Percentiles rank a stretch among this genome's conserved stretches.
phyloP scores from a whole-genome alignment of 345 rosid genomes.

The Populus simonii region DNA sequence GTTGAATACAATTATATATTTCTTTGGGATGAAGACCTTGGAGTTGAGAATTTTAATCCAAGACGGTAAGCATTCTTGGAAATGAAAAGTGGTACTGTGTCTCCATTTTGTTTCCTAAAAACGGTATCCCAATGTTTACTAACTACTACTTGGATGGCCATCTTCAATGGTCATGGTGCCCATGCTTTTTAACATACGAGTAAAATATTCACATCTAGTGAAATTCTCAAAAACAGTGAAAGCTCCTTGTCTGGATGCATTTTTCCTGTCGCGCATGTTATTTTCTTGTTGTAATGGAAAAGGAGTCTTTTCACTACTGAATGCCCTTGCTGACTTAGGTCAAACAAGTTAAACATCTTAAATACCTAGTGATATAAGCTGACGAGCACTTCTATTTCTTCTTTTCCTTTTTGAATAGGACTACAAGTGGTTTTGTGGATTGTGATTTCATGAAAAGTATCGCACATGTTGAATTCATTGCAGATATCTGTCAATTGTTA shows the following conservation, averaged over 20 bases:
- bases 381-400: not conserved
- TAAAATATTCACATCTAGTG: not conserved
- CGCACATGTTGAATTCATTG: not conserved
- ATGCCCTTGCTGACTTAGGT: not conserved
- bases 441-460: no score
- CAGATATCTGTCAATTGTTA: conserved; percentile 65
- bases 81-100: not conserved
- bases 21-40: conserved; percentile 97
- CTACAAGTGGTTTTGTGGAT: not conserved
- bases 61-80: conserved; percentile 36
- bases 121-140: not conserved
- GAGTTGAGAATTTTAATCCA: conserved; percentile 74
- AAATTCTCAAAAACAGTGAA: not conserved
- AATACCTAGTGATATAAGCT: not conserved
- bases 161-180: not conserved
- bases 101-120: not conserved
- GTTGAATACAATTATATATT: conserved; percentile 71
- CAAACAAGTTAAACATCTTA: not conserved
- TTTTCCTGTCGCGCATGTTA: not conserved
- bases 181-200: not conserved
- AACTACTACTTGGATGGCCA: not conserved
- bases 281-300: not conserved
- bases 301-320: not conserved
- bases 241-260: not conserved
- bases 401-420: not conserved